Conservation (phyloP, 1,139 yeast species). For the Nematodospora anomalae region DNA sequence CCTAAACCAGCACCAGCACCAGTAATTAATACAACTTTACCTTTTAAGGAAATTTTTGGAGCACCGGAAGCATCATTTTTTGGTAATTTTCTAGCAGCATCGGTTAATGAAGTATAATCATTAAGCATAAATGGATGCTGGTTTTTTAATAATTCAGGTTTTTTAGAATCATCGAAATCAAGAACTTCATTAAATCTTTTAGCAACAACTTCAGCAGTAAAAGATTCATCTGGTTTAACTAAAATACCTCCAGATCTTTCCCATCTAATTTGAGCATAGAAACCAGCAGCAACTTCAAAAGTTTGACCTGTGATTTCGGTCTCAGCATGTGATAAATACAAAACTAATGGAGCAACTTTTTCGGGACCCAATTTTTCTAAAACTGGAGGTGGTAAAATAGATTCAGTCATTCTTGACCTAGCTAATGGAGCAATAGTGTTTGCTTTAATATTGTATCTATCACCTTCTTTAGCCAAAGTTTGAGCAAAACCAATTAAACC, state of each 20-base stretch:
- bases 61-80: slow-evolving; percentile 56
- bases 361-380: slow-evolving; percentile 82
- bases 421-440: slow-evolving; percentile 94
- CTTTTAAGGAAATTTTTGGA: slow-evolving; percentile 61
- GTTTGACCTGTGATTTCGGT: slow-evolving; percentile 66
- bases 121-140: slow-evolving; percentile 68
- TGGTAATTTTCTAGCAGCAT: slow-evolving; percentile 53
- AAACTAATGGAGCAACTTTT: slow-evolving; percentile 86
- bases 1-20: slow-evolving; percentile 98
- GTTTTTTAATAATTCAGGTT: slow-evolving; percentile 53
- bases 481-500: slow-evolving; percentile 91
- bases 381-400: slow-evolving; percentile 80
- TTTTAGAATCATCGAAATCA: slow-evolving; percentile 56
- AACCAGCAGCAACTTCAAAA: slow-evolving; percentile 94
- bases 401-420: slow-evolving; percentile 94
- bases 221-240: slow-evolving; percentile 74
- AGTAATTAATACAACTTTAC: slow-evolving; percentile 85
- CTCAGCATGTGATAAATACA: slow-evolving; percentile 71
- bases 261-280: slow-evolving; percentile 91
- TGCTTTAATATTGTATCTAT: slow-evolving; percentile 74
- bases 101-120: slow-evolving; percentile 57
- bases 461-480: slow-evolving; percentile 94
- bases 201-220: slow-evolving; percentile 85
- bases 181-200: slow-evolving; percentile 63
- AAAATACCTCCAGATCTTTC: slow-evolving; percentile 86